Base-by-base conservation (phyloP, 768 basidiomycete species). In the Auricularia sp. region DNA sequence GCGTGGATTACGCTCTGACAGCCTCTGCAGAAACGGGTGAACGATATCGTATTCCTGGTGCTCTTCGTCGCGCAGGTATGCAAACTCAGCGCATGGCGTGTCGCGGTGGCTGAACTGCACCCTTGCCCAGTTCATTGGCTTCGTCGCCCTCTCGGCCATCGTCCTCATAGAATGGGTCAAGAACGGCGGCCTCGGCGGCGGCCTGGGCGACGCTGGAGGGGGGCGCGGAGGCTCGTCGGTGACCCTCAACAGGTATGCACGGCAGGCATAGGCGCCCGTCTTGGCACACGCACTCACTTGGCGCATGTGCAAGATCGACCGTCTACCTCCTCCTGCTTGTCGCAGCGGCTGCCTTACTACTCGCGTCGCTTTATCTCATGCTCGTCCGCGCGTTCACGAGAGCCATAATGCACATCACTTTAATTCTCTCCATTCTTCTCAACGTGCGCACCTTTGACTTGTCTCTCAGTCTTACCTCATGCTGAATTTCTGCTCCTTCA, bases 281-380 rank as follows among this genome's bases (percentile, higher is more conserved):
- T 51, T 51, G 47, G 47, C 33, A n/a, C 54, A 24, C 16, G 39
- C 39, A 45, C 11, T 34, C 42, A n/a, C 29, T 56, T 54, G 56
- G 34, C 61, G 16, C 39, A n/a, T 64, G 39, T 24, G 65, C 11
- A 62, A 89, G 89, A 73, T 85, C 86, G 69, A 87, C 90, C 0
- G 85, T 85, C 2, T 90, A 87, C 70, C 82, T 93, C n/a, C 77
- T 92, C 8, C 80, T 92, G 35, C 77, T 93, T 54, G 84, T 90
- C 54, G 84, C 87, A 2, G 90, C 81, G 6, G 82, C 84, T 18
- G 89, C 83, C 1, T 74, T 92, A 10, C 67, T 89, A 11, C 77
- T 93, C 16, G 89, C 91, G 7, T 75, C 80, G 2, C 51, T 81
- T 10, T 92, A 89, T 71, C 80, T 93, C 58, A 79, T 89, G 75